Base-by-base conservation (phyloP, 2,329 filamentous ascomycete species). In the Dactylellina sp. region DNA sequence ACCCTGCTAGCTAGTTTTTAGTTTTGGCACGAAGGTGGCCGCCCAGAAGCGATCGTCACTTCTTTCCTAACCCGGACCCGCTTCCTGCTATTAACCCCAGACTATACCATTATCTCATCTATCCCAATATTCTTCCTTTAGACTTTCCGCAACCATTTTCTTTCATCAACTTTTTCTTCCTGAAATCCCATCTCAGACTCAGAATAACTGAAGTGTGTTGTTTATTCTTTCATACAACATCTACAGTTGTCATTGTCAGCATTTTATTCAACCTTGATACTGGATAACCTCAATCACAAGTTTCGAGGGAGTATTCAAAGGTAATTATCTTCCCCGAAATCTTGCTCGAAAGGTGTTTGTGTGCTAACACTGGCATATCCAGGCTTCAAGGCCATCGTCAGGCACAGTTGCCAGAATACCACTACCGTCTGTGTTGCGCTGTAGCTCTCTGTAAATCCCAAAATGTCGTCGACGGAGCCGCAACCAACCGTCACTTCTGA, bases 381-480 rank as follows among this genome's bases (percentile, higher is more conserved):
- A 47, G 44, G 16, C 16, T 16, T 47, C 24, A 18, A 11, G 16
- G 7, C 20, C 47, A 24, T 28, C 14, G 6, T n/a, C 7, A 9
- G 28, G 28, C 28, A 32, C 5, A 4, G 16, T 35, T 25, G n/a
- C 14, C 49, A 52, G n/a, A 40, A 52, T 62, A 62, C 32, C 44
- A 47, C 44, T 25, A n/a, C 1, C 20, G 14, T 16, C 7, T 37
- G 61, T 39, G 50, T 65, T 65, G 49, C 50, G 49, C 55, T 49
- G 47, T 47, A 18, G 1, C 20, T 22, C 35, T 28, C 18, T 14
- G 20, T n/a, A 16, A 11, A 0, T 53, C 12, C 16, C 50, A 56
- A 32, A 56, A 72, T 72, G 68, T 47, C 59, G 52, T 72, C 68
- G 5, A 12, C 44, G 28, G 52, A 50, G 16, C 40, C 49, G 28